Evolutionary conservation across 352 stramenopile species (phyloP).

Genomic region (Phytopythium montanum): DNA sequence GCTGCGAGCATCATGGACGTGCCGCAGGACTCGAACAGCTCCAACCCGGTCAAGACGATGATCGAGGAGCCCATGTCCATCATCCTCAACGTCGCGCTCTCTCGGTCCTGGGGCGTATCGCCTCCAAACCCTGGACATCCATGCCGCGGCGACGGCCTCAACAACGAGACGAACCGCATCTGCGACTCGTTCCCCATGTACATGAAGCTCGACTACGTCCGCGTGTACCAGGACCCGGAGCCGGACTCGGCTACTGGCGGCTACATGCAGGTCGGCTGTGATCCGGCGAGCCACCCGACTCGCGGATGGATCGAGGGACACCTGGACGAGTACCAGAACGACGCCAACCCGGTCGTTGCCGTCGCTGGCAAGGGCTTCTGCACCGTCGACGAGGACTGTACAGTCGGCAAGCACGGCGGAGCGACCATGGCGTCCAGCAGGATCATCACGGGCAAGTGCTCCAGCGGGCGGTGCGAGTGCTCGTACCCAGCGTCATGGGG

Average conservation of each 20-base stretch:
- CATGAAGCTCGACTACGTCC: slow-evolving; percentile 85
- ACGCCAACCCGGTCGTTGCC: slow-evolving; percentile 37
- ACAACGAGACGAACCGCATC: slow-evolving; percentile 45
- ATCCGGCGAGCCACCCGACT: slow-evolving; percentile 34
- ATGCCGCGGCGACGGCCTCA: slow-evolving; percentile 22
- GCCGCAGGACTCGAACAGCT: slow-evolving; percentile 28
- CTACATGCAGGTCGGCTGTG: slow-evolving; percentile 38
- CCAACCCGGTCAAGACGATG: slow-evolving; percentile 78
- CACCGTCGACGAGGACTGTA: slow-evolving; percentile 38
- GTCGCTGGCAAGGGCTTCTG: slow-evolving; percentile 41
- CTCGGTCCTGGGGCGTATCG: slow-evolving; percentile 51
- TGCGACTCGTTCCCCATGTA: slow-evolving; percentile 49
- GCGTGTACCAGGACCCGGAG: slow-evolving; percentile 77
- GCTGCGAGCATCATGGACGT: slow-evolving; percentile 35
- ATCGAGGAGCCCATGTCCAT: slow-evolving; percentile 91
- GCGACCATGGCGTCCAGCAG: neutral
- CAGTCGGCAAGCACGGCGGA: slow-evolving; percentile 31
- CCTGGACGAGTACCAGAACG: slow-evolving; percentile 39
- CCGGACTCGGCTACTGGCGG: slow-evolving; percentile 20
- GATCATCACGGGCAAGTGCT: slow-evolving; percentile 42
- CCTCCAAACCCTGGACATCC: slow-evolving; percentile 19
- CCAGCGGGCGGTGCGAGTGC: slow-evolving; percentile 44
- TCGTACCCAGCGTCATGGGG: slow-evolving; percentile 39
- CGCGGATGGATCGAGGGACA: slow-evolving; percentile 38
- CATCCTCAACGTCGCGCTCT: slow-evolving; percentile 93